Evolutionary conservation across 1,284 basidiomycete genomes (phyloP).

Genomic region (Stygiomarasmius scandens): DNA sequence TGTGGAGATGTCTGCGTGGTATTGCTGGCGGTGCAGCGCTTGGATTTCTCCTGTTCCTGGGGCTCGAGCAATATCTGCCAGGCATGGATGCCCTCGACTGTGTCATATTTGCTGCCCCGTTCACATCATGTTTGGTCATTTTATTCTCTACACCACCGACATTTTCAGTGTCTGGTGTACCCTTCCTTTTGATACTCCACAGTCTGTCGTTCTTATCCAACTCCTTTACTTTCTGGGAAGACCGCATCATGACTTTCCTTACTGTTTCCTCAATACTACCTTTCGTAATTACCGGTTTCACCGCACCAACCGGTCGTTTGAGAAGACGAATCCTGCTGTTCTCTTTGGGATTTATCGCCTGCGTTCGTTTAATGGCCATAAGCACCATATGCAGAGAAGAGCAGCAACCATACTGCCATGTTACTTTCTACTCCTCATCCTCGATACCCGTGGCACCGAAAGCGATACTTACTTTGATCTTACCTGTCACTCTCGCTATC

Average conservation of each 20-base stretch:
- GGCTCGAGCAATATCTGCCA: constrained; percentile 36
- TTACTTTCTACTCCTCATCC: constrained; percentile 84
- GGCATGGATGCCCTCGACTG: constrained; percentile 46
- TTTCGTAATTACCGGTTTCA: constrained; percentile 59
- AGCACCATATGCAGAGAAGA: constrained; percentile 94
- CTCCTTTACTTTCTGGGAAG: constrained; percentile 97
- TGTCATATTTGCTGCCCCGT: constrained; percentile 47
- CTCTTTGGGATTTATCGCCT: constrained; percentile 65
- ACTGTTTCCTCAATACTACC: constrained; percentile 66
- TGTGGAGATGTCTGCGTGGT: constrained; percentile 38
- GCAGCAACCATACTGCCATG: constrained; percentile 84
- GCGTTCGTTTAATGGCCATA: constrained; percentile 72
- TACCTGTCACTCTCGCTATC: constrained; percentile 59
- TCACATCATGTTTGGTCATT: constrained; percentile 43
- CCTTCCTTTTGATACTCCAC: constrained; percentile 66
- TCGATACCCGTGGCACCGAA: constrained; percentile 62
- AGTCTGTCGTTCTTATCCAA: constrained; percentile 82
- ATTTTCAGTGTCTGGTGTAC: constrained; percentile 33
- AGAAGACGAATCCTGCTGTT: constrained; percentile 79
- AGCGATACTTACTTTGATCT: constrained; percentile 54
- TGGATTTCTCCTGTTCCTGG: constrained; percentile 40
- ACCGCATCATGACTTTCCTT: constrained; percentile 79
- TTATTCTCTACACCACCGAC: constrained; percentile 38
- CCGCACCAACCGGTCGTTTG: constrained; percentile 68
- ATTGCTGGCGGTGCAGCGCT: constrained; percentile 44